phyloP scores from a whole-genome alignment of 2,329 filamentous ascomycete genomes.

The Nannizzia gypsea region DNA sequence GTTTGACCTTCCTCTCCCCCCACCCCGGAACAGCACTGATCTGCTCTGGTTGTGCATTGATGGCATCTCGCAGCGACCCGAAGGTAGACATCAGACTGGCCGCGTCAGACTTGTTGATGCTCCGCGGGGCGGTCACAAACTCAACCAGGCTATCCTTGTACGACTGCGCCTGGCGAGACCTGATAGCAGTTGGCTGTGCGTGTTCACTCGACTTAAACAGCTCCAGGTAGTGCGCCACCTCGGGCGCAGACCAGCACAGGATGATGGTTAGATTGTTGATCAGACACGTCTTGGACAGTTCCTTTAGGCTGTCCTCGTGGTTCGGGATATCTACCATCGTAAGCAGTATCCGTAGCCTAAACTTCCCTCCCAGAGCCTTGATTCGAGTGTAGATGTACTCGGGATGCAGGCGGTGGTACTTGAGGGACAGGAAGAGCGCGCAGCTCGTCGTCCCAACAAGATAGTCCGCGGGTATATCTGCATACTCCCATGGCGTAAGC shows the following conservation, averaged over 20 bases:
- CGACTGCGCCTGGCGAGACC: constrained; percentile 67
- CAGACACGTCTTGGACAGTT: constrained; percentile 82
- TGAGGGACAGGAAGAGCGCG: constrained; percentile 83
- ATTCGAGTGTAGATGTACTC: constrained; percentile 97
- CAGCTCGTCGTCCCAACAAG: constrained; percentile 78
- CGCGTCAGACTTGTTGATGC: constrained; percentile 90
- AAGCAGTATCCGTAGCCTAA: constrained; percentile 73
- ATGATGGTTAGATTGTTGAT: constrained; percentile 89
- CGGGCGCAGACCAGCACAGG: constrained; percentile 85
- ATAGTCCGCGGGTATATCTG: constrained; percentile 91
- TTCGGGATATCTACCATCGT: constrained; percentile 92
- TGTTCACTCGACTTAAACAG: constrained; percentile 92
- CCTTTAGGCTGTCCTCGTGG: constrained; percentile 78
- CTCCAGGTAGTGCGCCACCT: constrained; percentile 87
- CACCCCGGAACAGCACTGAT: constrained; percentile 76
- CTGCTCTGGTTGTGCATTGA: constrained; percentile 81
- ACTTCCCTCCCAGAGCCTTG: constrained; percentile 69
- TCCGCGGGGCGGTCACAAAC: constrained; percentile 80
- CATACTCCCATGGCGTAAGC: constrained; percentile 86
- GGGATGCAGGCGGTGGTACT: constrained; percentile 93
- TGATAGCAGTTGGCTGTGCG: constrained; percentile 68
- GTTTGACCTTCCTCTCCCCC: constrained; percentile 88
- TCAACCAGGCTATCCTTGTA: constrained; percentile 83
- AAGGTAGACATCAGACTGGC: constrained; percentile 84
- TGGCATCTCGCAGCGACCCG: constrained; percentile 71